Base-by-base conservation (phyloP, 2,329 filamentous ascomycete species). In the Phialocephala subalpina region DNA sequence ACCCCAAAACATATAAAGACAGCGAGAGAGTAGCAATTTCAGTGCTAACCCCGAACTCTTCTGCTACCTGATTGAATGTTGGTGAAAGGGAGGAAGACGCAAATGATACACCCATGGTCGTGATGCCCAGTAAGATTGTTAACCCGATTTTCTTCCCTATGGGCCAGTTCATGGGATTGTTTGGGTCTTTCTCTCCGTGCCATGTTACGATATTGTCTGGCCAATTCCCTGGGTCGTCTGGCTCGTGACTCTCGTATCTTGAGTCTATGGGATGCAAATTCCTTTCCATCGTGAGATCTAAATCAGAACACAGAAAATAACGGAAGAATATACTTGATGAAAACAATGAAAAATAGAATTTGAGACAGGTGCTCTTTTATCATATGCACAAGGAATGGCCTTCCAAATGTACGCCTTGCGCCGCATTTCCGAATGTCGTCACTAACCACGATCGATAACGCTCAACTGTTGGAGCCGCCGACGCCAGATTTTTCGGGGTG, bases 51-150 rank as follows among this genome's bases (percentile, higher is more conserved):
- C 45, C n/a, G 14, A 49, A 49, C 20, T 49, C n/a, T 49, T 18
- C 45, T 49, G 45, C 7, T 11, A 25, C n/a, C 20, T 49, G 45
- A 27, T 59, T 36, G 36, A 42, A 59, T 1, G 57, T 59, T 6
- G 57, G 57, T 12, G 38, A 47, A 12, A 42, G 47, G 8, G 36
- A 27, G 3, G 40, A 59, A 9, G 57, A 45, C 3, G 57, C 57
- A 45, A 59, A 59, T 4, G 36, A n/a, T 27, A 11, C 35, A 27
- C 36, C 57, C 57, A 59, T 59, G 3, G 36, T 59, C 7, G 38
- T 59, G 25, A 59, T 20, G 2, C 57, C 36, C 9, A 59, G 36
- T n/a, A 59, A 20, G 40, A 59, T 38, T 5, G 36, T 45, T 5
- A 47, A 33, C 12, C 20, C 27, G n/a, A 27, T 38, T 20, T 45